Conservation (phyloP, 768 basidiomycete species). For the Boletus subcaerulescens region DNA sequence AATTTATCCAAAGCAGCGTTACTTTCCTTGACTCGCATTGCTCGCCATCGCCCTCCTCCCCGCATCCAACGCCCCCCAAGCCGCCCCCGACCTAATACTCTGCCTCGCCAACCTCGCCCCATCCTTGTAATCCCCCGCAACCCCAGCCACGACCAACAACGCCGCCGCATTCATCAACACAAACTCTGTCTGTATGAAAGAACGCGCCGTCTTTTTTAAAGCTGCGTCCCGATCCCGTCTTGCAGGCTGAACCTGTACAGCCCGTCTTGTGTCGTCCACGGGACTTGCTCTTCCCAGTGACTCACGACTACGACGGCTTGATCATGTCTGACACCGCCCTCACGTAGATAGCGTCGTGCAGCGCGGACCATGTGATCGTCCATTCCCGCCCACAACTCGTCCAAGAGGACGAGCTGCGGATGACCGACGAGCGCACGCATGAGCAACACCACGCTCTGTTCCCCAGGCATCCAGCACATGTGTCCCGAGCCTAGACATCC, state of each 20-base stretch:
- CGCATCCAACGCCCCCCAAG: constrained; percentile 54
- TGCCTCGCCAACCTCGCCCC: constrained; percentile 68
- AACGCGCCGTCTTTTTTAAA: no score
- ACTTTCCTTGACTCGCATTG: no score
- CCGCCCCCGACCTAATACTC: constrained; percentile 56
- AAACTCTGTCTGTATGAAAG: constrained; percentile 46
- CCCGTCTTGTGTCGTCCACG: constrained; percentile 64
- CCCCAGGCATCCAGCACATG: constrained; percentile 73
- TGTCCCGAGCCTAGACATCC: constrained; percentile 69
- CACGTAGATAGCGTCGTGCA: constrained; percentile 60
- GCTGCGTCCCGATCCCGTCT: constrained; percentile 29
- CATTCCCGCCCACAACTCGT: constrained; percentile 95
- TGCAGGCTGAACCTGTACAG: constrained; percentile 39
- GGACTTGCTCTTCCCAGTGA: constrained; percentile 91
- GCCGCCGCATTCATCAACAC: constrained; percentile 91
- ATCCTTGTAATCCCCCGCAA: constrained; percentile 64
- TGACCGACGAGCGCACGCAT: constrained; percentile 80
- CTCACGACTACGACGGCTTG: constrained; percentile 86
- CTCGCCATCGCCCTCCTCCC: constrained; percentile 20
- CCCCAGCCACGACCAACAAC: constrained; percentile 78
- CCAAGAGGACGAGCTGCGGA: constrained; percentile 76
- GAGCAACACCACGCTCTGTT: constrained; percentile 79
- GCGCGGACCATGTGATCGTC: constrained; percentile 70
- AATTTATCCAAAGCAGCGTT: no score
- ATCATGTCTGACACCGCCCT: constrained; percentile 43